These are phyloP conservation scores for Breynia disticha DNA, from an alignment of 441 rosid species.

Conservation along the genomic window DNA sequence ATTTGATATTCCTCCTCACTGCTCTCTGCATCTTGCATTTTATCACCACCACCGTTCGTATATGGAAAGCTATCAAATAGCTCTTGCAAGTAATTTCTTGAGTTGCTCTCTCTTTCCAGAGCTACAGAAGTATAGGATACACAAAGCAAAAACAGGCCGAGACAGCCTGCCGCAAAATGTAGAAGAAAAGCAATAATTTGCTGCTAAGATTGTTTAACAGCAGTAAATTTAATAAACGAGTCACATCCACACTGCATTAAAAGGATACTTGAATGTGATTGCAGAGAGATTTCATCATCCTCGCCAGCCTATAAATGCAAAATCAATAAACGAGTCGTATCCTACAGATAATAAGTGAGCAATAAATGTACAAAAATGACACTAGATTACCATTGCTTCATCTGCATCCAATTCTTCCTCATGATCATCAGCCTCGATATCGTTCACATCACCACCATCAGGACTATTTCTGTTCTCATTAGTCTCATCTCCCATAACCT, in stretches of 20 bases:
- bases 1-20: constrained; percentile 82
- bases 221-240: too few species aligned
- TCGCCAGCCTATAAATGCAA: constrained; percentile 41
- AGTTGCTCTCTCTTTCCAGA: constrained; percentile 56
- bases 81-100: constrained; percentile 76
- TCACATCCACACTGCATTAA: neutral
- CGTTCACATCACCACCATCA: constrained; percentile 37
- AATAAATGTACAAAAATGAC: constrained; percentile 2
- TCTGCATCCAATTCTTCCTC: constrained; percentile 65
- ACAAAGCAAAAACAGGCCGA: constrained; percentile 7
- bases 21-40: constrained; percentile 33
- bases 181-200: too few species aligned
- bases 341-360: neutral
- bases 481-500: constrained; percentile 25
- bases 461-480: constrained; percentile 23
- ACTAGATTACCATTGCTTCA: constrained; percentile 43
- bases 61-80: constrained; percentile 82
- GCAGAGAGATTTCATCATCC: constrained; percentile 46
- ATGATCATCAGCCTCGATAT: constrained; percentile 51
- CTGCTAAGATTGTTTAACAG: too few species aligned
- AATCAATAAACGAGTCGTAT: constrained; percentile 2
- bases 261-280: constrained; percentile 72
- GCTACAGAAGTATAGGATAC: constrained; percentile 26
- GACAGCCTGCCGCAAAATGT: neutral
- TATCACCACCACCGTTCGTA: constrained; percentile 31